Evolutionary conservation across 2,329 filamentous ascomycete genomes (phyloP), one percentile per base, ranked within the genome.

Genomic region (Fusarium pseudograminearum): DNA sequence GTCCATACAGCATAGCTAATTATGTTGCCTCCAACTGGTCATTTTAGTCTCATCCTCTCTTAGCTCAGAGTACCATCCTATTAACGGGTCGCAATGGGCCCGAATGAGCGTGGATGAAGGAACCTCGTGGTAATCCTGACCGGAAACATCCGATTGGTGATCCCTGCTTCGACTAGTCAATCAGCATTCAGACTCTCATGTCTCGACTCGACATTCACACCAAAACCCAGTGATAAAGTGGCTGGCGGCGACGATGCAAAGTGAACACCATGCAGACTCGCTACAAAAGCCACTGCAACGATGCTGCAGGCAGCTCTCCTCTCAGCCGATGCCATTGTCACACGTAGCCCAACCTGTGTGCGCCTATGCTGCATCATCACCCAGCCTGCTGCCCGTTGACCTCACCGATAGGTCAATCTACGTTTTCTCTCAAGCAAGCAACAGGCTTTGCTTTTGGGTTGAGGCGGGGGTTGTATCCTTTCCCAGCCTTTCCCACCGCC

Each of bases 271-370:
- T 48, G 50, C 50, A 64, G 33, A 30, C 24, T 65, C 38, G 33
- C 24, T 41, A 31, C 24, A 40, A 36, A 55, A 61, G 53, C 54
- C 56, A 60, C 64, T 57, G 60, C 50, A 65, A 62, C 61, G 51
- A 57, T 47, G 52, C 58, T 73, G 71, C 67, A 42, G 58, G 68
- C 56, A 61, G 45, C 28, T 63, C 67, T 73, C 61, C 67, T 53
- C 64, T 61, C 66, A 72, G 57, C 70, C 70, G 72, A 47, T 74
- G 47, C 57, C 57, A 67, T 72, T 42, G 69, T 57, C 62, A 72
- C 72, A 74, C 72, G 72, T 74, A 74, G 61, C 65, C 57, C 61
- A 57, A 54, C 56, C 46, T 45, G 26, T 33, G 40, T 44, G 16
- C 9, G 22, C 41, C 18, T 22, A 15, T 54, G 24, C 31, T 48